Evolutionary conservation across 2,329 filamentous ascomycete genomes (phyloP).

Genomic region (Penicillium verrucosum): DNA sequence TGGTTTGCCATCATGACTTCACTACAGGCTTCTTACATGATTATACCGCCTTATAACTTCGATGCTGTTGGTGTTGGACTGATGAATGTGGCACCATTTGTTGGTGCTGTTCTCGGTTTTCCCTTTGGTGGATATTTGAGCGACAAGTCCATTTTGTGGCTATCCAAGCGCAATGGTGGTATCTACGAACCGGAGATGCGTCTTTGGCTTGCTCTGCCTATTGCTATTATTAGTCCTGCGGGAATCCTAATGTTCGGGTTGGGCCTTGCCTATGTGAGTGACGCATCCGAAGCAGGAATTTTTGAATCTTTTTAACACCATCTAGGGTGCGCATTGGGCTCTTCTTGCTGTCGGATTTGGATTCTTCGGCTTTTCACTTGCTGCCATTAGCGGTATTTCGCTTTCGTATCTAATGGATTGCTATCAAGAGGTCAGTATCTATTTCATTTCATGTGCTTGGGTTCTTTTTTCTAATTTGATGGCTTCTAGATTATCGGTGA

Average conservation of each 20-base stretch:
- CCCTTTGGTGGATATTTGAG: slow-evolving; percentile 36
- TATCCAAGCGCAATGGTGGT: slow-evolving; percentile 40
- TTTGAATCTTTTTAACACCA: not conserved
- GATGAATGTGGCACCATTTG: slow-evolving; percentile 41
- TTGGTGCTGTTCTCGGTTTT: slow-evolving; percentile 39
- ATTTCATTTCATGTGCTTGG: not conserved
- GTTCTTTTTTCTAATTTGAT: not conserved
- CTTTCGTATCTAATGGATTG: slow-evolving; percentile 32
- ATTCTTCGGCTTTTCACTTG: slow-evolving; percentile 18
- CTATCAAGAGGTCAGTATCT: slow-evolving; percentile 27
- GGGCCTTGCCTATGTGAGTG: slow-evolving; percentile 27
- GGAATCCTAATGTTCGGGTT: slow-evolving; percentile 43
- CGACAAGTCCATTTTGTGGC: slow-evolving; percentile 38
- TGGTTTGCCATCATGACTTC: slow-evolving; percentile 42
- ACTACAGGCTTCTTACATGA: slow-evolving; percentile 36
- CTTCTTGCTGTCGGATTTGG: slow-evolving; percentile 29
- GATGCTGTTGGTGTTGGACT: slow-evolving; percentile 36
- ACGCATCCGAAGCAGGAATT: not conserved
- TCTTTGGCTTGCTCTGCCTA: slow-evolving; percentile 32
- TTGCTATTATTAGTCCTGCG: slow-evolving; percentile 31
- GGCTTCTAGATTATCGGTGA: slow-evolving; percentile 46
- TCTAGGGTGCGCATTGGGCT: slow-evolving; percentile 26
- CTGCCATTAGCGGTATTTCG: slow-evolving; percentile 22
- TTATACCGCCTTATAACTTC: slow-evolving; percentile 42
- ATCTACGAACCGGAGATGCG: slow-evolving; percentile 48